These are phyloP conservation scores for Pseudogymnoascus sp. DNA, from an alignment of 2,329 filamentous ascomycete genomes.

Conservation along the genomic window DNA sequence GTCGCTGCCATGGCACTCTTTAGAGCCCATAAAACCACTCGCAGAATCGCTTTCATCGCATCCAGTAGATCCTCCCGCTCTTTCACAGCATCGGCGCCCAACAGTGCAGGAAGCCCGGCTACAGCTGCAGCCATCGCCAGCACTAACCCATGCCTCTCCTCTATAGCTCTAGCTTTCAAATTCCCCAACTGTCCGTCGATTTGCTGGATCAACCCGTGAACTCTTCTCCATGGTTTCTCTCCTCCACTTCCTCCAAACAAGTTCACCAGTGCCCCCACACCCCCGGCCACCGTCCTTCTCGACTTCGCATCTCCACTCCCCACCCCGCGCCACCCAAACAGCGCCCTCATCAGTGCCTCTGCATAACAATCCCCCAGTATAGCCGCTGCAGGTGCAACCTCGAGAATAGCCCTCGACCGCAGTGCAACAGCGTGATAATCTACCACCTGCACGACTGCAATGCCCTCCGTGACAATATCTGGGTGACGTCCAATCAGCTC, in stretches of 20 bases:
- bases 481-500: conserved; percentile 91
- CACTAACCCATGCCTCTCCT: conserved; percentile 61
- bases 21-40: neutral
- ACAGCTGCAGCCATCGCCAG: conserved; percentile 52
- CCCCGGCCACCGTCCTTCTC: conserved; percentile 60
- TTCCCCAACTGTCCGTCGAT: conserved; percentile 37
- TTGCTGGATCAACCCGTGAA: conserved; percentile 32
- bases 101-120: conserved; percentile 26
- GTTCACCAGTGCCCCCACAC: conserved; percentile 53
- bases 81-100: neutral
- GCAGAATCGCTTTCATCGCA: neutral
- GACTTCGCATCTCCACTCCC: conserved; percentile 68
- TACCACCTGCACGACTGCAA: conserved; percentile 76
- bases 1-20: neutral
- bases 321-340: conserved; percentile 83
- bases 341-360: conserved; percentile 59
- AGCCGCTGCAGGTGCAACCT: conserved; percentile 64
- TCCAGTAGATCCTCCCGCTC: neutral
- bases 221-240: conserved; percentile 17
- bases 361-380: conserved; percentile 56
- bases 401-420: conserved; percentile 69
- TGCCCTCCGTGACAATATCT: conserved; percentile 72
- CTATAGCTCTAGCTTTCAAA: conserved; percentile 51
- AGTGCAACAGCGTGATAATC: conserved; percentile 91
- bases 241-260: neutral